phyloP scores from a whole-genome alignment of 2,329 filamentous ascomycete genomes.

The Ceratocystis cacaofunesta region DNA sequence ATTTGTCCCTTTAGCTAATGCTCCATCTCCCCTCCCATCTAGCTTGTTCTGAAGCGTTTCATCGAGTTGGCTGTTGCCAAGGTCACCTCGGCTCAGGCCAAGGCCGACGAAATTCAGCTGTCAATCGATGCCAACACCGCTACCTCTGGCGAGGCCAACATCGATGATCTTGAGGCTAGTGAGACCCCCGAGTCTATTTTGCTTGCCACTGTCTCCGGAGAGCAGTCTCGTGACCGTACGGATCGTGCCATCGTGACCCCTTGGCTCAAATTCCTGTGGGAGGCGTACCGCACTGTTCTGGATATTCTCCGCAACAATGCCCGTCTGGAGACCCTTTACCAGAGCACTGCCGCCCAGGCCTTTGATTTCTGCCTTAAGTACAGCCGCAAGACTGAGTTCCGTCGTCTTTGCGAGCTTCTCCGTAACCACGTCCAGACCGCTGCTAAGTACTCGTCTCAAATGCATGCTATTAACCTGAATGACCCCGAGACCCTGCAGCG shows the following conservation, averaged over 20 bases:
- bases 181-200: constrained; percentile 98
- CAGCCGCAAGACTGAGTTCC: constrained; percentile 97
- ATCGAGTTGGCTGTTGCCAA: constrained; percentile 94
- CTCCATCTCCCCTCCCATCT: not conserved
- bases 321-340: constrained; percentile 91
- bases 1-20: not conserved
- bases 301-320: constrained; percentile 99
- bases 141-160: constrained; percentile 48
- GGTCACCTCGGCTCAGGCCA: constrained; percentile 87
- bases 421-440: constrained; percentile 98
- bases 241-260: constrained; percentile 96
- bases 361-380: constrained; percentile 99
- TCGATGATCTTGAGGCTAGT: constrained; percentile 91
- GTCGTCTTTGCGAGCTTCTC: constrained; percentile 91
- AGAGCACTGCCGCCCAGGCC: constrained; percentile 92
- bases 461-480: constrained; percentile 98
- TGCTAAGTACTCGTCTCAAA: constrained; percentile 96
- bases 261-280: constrained; percentile 99
- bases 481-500: constrained; percentile 95
- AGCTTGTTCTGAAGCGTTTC: constrained; percentile 91
- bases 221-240: constrained; percentile 93
- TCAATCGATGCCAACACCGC: constrained; percentile 55
- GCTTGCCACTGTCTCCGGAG: constrained; percentile 90
- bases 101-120: constrained; percentile 89
- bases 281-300: constrained; percentile 94